Evolutionary conservation across 192 early-diverging fungal species (phyloP).

Genomic region (Backusella morwellensis): DNA sequence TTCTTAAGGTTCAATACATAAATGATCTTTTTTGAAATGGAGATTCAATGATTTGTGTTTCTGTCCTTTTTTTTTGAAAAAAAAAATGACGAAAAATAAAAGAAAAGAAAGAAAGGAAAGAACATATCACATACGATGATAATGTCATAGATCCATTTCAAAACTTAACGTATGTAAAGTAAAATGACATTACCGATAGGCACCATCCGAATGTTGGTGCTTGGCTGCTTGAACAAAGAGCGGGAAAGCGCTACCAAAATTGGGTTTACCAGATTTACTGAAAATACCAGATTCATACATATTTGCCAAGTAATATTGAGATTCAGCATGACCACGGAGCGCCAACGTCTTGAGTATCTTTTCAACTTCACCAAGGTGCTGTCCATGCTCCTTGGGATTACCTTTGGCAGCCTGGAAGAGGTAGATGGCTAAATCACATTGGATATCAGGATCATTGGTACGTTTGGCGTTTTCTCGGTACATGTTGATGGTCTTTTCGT

Average conservation of each 20-base stretch:
- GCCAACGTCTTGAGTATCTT: constrained; percentile 52
- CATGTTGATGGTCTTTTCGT: constrained; percentile 48
- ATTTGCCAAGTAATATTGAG: constrained; percentile 64
- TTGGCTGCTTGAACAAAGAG: constrained; percentile 64
- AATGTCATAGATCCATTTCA: background rate
- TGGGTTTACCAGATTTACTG: constrained; percentile 47
- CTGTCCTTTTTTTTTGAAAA: background rate
- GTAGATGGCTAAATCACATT: constrained; percentile 62
- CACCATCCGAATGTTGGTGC: constrained; percentile 58
- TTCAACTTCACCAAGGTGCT: constrained; percentile 60
- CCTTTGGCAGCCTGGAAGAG: constrained; percentile 49
- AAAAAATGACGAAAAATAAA: background rate
- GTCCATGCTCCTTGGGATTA: constrained; percentile 29
- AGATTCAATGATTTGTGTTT: background rate
- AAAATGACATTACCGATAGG: constrained; percentile 43
- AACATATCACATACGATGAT: background rate
- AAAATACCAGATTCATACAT: constrained; percentile 60
- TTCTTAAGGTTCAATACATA: background rate
- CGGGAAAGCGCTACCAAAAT: constrained; percentile 63
- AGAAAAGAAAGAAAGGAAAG: background rate
- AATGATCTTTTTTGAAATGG: background rate
- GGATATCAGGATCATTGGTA: constrained; percentile 50
- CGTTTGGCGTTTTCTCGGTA: constrained; percentile 64
- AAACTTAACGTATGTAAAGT: background rate
- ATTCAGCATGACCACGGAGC: constrained; percentile 54